Conservation (phyloP, 176 grass and related monocot species). For the Olyra latifolia region DNA sequence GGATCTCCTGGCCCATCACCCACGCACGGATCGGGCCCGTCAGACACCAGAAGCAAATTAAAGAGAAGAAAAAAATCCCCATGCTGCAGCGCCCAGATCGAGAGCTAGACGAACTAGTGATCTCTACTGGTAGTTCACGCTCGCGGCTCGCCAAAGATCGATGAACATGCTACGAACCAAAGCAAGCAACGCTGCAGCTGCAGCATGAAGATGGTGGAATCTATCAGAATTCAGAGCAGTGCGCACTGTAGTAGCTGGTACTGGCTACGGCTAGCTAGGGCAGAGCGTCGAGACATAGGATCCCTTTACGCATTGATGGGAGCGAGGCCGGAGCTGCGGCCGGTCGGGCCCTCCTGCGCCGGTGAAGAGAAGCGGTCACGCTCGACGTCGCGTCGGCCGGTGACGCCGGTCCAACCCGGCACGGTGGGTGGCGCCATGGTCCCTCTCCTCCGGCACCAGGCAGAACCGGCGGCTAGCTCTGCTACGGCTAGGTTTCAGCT, state of each 20-base stretch:
- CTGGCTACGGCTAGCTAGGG: background rate
- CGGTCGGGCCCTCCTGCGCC: background rate
- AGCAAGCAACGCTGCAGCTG: no score
- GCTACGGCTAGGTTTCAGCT: no score
- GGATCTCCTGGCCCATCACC: slow-evolving; percentile 11
- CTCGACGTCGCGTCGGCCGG: background rate
- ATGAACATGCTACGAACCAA: no score
- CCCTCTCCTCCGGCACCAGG: no score
- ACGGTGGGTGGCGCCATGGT: background rate
- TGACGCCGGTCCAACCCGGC: background rate
- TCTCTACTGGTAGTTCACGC: no score
- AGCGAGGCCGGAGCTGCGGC: no score
- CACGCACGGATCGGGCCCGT: background rate
- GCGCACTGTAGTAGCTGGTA: background rate
- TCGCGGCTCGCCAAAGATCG: no score
- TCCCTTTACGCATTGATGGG: slow-evolving; percentile 43
- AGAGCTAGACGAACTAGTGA: no score
- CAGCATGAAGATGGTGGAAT: background rate
- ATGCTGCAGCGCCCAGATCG: no score
- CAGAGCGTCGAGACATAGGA: slow-evolving; percentile 38
- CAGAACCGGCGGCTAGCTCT: background rate
- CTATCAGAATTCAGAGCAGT: background rate
- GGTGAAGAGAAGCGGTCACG: background rate
- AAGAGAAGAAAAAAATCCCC: background rate
- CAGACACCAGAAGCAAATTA: background rate